phyloP scores from a whole-genome alignment of 108 stramenopile species.

The Cyclotella baltica region DNA sequence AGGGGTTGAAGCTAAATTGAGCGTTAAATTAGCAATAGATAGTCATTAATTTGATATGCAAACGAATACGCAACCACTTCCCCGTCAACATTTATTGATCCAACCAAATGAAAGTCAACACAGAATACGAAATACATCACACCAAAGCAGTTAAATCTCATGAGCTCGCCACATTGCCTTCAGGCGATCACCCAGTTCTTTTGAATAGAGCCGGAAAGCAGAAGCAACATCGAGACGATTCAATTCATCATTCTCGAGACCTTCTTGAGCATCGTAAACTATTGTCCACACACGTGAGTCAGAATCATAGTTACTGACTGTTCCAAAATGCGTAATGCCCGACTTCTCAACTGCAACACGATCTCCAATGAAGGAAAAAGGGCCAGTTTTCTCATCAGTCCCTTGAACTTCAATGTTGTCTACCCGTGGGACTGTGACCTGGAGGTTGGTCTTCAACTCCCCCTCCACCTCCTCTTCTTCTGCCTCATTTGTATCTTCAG shows the following conservation, averaged over 20 bases:
- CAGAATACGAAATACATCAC: background rate
- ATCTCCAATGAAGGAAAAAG: conserved; percentile 20
- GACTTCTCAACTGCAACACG: conserved; percentile 23
- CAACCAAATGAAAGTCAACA: background rate
- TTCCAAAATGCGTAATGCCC: conserved; percentile 7
- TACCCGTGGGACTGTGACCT: too few species aligned
- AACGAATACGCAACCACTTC: background rate
- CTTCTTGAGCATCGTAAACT: conserved; percentile 32
- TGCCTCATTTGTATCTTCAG: background rate
- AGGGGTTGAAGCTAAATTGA: background rate
- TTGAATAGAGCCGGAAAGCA: conserved; percentile 28
- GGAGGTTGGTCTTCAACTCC: background rate
- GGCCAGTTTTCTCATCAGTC: conserved; percentile 11
- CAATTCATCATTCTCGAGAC: conserved; percentile 54
- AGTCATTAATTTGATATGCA: background rate
- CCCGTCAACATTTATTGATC: background rate
- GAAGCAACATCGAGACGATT: conserved; percentile 30
- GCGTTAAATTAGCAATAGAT: background rate
- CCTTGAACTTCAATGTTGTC: too few species aligned
- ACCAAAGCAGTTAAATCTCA: conserved; percentile 8
- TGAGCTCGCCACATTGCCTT: conserved; percentile 38
- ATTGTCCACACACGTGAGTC: conserved; percentile 31
- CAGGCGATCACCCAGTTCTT: conserved; percentile 15
- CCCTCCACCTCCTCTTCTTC: background rate
- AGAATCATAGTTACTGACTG: conserved; percentile 12